phyloP scores from a whole-genome alignment of 1,139 yeast species.

The Geotrichum macrosporum region DNA sequence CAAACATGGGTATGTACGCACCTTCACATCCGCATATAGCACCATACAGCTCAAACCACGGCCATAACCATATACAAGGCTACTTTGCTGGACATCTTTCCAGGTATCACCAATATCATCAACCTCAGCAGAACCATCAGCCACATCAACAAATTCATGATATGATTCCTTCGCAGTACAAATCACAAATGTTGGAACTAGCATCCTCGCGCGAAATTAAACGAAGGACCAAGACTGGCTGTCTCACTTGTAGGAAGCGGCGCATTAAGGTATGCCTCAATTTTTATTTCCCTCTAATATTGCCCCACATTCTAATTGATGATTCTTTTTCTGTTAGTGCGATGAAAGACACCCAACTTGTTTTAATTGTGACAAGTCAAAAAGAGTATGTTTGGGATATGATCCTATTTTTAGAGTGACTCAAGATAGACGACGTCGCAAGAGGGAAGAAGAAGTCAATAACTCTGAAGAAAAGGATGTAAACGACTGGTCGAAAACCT shows the following conservation, averaged over 20 bases:
- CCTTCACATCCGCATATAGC: too few relatives aligned
- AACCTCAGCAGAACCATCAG: conserved; percentile 2
- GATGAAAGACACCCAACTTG: conserved; percentile 74
- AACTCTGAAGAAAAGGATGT: not conserved
- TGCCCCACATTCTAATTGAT: not conserved
- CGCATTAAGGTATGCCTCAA: conserved; percentile 43
- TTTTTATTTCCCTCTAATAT: not conserved
- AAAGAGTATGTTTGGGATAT: conserved; percentile 69
- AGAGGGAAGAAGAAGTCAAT: not conserved
- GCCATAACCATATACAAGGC: too few relatives aligned
- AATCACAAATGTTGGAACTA: conserved; percentile 7
- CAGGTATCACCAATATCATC: too few relatives aligned
- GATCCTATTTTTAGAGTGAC: conserved; percentile 38
- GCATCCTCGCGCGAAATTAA: conserved; percentile 30
- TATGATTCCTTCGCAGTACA: conserved; percentile 1
- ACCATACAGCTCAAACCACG: too few relatives aligned
- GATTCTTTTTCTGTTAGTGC: conserved; percentile 40
- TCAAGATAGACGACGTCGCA: conserved; percentile 24
- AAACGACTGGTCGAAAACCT: too few relatives aligned
- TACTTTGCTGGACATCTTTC: too few relatives aligned
- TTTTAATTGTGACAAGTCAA: conserved; percentile 65
- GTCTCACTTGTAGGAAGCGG: conserved; percentile 67
- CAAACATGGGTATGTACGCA: too few relatives aligned
- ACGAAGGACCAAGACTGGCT: conserved; percentile 66
- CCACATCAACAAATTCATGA: not conserved